Base-by-base conservation (phyloP, 2,329 filamentous ascomycete genomes). In the Herpomyces periplanetae region DNA sequence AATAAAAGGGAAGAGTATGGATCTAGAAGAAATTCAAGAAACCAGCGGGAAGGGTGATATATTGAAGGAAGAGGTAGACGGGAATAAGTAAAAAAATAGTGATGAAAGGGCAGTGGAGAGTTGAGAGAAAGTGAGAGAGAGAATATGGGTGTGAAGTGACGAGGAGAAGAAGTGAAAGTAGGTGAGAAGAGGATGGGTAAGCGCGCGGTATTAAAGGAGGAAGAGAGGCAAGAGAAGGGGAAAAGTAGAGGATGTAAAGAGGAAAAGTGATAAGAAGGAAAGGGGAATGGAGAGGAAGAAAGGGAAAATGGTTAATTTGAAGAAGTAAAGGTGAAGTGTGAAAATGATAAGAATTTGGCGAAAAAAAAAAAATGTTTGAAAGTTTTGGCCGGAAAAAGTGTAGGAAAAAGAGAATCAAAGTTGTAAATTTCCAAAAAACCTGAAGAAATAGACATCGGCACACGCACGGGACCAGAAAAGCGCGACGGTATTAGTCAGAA, bases 211-310 rank as follows among this genome's bases (percentile, higher is more conserved):
- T 22, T 23, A 22, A 17, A 23, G 18, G 22, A 22, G 13, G 17
- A 23, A 25, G 16, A 24, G 21, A 25, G 27, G 25, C 31, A 31
- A 28, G 24, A 31, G 27, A 27, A 25, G 26, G 28, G 17, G 22
- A 26, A 24, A 19, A 23, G 22, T 25, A 25, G 27, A 26, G 27
- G 25, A 26, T 25, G 28, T 27, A 29, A 27, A 27, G 28, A 28
- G 25, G 23, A 19, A 21, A 19, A 14, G 9, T 19, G 8, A 25
- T 14, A 18, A 22, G 8, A 5, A 19, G 17, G 9, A 24, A 12
- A 16, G 10, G 20, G 13, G 18, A 8, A n/a, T n/a, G n/a, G n/a
- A n/a, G n/a, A n/a, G n/a, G n/a, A n/a, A n/a, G n/a, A n/a, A n/a
- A n/a, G n/a, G n/a, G n/a, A n/a, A n/a, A n/a, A n/a, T n/a, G n/a